These are phyloP conservation scores for Fusarium brevicatenulatum DNA, from an alignment of 2,329 filamentous ascomycete species.

Conservation along the genomic window DNA sequence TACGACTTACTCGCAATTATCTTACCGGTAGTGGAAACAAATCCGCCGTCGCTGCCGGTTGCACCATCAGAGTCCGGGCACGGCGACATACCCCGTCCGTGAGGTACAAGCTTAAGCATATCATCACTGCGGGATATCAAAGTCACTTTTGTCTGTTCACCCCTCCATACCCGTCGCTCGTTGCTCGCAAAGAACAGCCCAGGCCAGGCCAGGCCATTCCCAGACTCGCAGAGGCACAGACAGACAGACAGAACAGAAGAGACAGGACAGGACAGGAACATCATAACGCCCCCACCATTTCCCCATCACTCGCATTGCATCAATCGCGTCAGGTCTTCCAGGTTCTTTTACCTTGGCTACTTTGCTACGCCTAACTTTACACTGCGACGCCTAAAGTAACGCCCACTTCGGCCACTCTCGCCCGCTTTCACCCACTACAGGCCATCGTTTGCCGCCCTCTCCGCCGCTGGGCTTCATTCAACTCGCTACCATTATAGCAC, in stretches of 20 bases:
- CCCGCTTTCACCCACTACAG: slow-evolving; percentile 40
- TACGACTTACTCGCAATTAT: not conserved
- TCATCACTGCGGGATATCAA: slow-evolving; percentile 1
- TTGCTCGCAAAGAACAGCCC: slow-evolving; percentile 12
- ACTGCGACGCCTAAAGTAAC: slow-evolving; percentile 20
- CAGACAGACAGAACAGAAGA: not conserved
- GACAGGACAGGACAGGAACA: not conserved
- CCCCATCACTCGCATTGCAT: slow-evolving; percentile 26
- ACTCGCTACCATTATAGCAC: slow-evolving; percentile 1
- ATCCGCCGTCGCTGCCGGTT: slow-evolving; percentile 24
- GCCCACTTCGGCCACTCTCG: slow-evolving; percentile 41
- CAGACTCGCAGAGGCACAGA: not conserved
- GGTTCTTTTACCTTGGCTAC: not conserved
- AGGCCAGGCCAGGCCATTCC: not conserved
- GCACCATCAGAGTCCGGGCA: slow-evolving; percentile 22
- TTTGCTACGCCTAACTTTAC: not conserved
- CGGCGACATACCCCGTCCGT: slow-evolving; percentile 18
- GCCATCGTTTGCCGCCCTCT: slow-evolving; percentile 44
- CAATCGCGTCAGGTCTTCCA: slow-evolving; percentile 16
- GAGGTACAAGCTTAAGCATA: slow-evolving; percentile 30
- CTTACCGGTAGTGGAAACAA: slow-evolving; percentile 16
- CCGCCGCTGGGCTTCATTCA: slow-evolving; percentile 42
- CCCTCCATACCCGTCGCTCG: slow-evolving; percentile 25
- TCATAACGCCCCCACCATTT: slow-evolving; percentile 23
- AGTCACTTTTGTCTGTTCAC: slow-evolving; percentile 24